These are phyloP conservation scores for Alnus glutinosa DNA, from an alignment of 306 rosid genomes.

Conservation along the genomic window DNA sequence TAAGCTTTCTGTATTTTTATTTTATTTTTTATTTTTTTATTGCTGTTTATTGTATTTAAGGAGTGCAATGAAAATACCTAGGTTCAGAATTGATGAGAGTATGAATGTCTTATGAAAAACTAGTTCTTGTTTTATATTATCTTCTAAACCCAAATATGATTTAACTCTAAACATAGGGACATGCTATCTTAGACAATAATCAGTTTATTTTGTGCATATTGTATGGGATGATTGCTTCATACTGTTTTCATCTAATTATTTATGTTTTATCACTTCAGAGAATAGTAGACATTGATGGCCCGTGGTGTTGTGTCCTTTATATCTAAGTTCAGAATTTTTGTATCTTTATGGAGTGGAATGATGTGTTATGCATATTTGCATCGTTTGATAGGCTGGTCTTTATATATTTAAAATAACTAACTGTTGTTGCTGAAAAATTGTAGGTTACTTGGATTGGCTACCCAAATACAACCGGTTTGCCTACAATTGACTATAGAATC, in stretches of 20 bases:
- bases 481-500: slow-evolving; percentile 90
- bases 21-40: no score
- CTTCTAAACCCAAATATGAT: neutral
- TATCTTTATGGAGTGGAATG: neutral
- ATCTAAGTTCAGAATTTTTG: neutral
- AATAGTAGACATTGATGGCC: neutral
- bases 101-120: neutral
- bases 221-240: neutral
- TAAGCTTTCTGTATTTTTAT: neutral
- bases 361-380: neutral
- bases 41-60: neutral
- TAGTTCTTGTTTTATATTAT: neutral
- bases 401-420: slow-evolving; percentile 7
- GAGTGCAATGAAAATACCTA: neutral
- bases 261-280: neutral
- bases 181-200: neutral
- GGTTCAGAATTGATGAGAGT: neutral
- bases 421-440: slow-evolving; percentile 32
- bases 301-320: neutral
- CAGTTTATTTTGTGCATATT: neutral
- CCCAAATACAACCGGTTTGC: slow-evolving; percentile 98
- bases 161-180: neutral
- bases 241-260: neutral
- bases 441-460: slow-evolving; percentile 99
- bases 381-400: neutral